phyloP scores from a whole-genome alignment of 331 rosid species.

The Acacia pycnantha region DNA sequence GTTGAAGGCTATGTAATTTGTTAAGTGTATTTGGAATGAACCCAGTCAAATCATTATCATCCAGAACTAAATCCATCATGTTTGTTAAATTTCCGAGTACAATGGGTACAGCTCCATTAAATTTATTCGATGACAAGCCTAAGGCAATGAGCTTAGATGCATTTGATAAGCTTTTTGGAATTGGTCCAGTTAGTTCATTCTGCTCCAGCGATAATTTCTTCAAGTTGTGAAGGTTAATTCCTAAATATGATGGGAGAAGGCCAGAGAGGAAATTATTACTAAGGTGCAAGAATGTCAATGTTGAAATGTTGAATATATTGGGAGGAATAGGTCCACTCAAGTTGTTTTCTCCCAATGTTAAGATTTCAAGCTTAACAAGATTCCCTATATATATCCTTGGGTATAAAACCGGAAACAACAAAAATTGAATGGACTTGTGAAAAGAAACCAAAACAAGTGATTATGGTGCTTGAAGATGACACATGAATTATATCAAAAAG shows the following conservation, averaged over 20 bases:
- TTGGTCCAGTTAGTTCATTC: constrained; percentile 15
- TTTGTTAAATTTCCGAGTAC: background rate
- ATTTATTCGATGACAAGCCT: background rate
- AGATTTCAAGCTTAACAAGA: too few species aligned
- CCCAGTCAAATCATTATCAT: background rate
- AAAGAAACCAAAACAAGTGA: too few species aligned
- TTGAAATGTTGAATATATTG: too few species aligned
- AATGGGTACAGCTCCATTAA: constrained; percentile 16
- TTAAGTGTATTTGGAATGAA: background rate
- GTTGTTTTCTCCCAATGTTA: too few species aligned
- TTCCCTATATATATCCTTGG: too few species aligned
- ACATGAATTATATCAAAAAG: too few species aligned
- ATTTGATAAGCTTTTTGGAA: constrained; percentile 19
- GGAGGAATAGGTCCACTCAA: too few species aligned
- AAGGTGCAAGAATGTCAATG: too few species aligned
- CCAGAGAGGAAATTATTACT: too few species aligned
- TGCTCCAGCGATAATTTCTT: background rate
- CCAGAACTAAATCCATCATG: background rate
- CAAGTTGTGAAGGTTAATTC: constrained; percentile 11
- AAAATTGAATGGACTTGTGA: too few species aligned
- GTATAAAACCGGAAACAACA: too few species aligned
- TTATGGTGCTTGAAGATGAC: too few species aligned
- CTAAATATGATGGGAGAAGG: constrained; percentile 22
- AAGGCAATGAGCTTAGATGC: constrained; percentile 8
- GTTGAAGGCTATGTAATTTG: background rate